These are phyloP conservation scores for Arabidopsis arenosa DNA, from an alignment of 345 rosid species.

Conservation along the genomic window DNA sequence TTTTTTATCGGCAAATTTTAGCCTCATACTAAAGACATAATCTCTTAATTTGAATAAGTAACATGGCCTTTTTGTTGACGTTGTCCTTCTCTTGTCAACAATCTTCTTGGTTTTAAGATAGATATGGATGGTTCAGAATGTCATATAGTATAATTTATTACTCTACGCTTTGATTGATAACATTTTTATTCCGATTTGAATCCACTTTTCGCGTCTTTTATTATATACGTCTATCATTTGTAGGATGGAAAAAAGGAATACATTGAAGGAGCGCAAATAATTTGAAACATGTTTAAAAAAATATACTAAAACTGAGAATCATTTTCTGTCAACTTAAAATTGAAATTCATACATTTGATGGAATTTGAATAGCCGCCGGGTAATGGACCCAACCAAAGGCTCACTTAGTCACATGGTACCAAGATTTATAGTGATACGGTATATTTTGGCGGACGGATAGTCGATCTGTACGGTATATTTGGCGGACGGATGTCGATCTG, in stretches of 20 bases:
- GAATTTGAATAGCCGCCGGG: constrained; percentile 16
- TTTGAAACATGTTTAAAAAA: neutral
- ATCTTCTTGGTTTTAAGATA: neutral
- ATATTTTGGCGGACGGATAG: too few species aligned
- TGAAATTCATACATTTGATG: neutral
- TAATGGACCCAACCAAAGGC: constrained; percentile 11
- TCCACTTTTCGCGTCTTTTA: neutral
- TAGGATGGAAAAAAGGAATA: neutral
- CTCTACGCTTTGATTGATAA: neutral
- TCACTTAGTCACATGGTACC: constrained; percentile 14
- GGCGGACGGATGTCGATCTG: too few species aligned
- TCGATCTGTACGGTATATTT: too few species aligned
- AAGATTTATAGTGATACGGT: constrained; percentile 25
- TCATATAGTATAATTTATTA: neutral
- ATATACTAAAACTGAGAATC: neutral
- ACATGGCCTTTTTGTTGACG: neutral
- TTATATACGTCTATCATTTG: neutral
- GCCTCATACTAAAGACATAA: neutral
- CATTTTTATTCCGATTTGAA: neutral
- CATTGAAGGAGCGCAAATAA: neutral
- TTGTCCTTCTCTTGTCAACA: neutral
- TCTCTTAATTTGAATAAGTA: neutral
- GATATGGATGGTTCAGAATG: neutral
- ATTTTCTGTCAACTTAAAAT: neutral
- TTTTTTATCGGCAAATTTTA: constrained; percentile 12